Evolutionary conservation across 2,329 filamentous ascomycete species (phyloP), one percentile per base, ranked within the genome.

Genomic region (Colletotrichum agaves): DNA sequence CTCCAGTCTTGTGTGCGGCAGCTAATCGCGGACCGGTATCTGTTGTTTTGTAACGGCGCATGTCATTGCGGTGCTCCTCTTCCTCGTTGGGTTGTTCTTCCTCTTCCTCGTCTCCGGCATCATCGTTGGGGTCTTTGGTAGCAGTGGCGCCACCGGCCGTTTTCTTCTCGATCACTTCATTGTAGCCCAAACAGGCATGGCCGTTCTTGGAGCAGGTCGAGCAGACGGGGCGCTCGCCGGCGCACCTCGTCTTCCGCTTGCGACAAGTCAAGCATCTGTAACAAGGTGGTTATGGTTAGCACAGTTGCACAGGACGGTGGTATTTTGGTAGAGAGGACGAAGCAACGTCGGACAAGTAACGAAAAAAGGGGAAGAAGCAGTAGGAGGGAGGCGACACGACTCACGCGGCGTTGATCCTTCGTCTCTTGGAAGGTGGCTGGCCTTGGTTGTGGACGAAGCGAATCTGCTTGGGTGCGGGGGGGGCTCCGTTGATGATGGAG

Each of bases 401-500:
- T 79, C 84, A 92, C 88, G 92, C 92, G 74, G 92, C 90, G 80
- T 90, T 93, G 75, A 95, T 92, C 73, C 92, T 86, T 75, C 92
- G 87, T 73, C 92, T 85, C 79, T 94, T 95, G 27, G 91, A 90
- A 69, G 92, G 91, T 55, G 92, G 92, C 71, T 93, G 91, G 70
- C 92, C 92, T 79, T 94, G 91, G 74, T 90, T 93, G 71, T 93
- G 92, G 73, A 95, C 92, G 77, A 94, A 95, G 73, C 92, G 90
- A 72, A 93, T 92, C 76, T 87, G 85, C 77, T 87, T 88, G 63
- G 81, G 84, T 50, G 81, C 78, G 65, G 83, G 80, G 69, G 80
- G 74, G 73, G 75, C 72, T 72, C 75, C 75, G 73, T 82, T 83
- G 73, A 80, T 77, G 73, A 82, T 75, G 53, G 65, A 68, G 60